These are phyloP conservation scores for Halophytophthora polymorphica DNA, from an alignment of 352 stramenopile species.

Conservation along the genomic window DNA sequence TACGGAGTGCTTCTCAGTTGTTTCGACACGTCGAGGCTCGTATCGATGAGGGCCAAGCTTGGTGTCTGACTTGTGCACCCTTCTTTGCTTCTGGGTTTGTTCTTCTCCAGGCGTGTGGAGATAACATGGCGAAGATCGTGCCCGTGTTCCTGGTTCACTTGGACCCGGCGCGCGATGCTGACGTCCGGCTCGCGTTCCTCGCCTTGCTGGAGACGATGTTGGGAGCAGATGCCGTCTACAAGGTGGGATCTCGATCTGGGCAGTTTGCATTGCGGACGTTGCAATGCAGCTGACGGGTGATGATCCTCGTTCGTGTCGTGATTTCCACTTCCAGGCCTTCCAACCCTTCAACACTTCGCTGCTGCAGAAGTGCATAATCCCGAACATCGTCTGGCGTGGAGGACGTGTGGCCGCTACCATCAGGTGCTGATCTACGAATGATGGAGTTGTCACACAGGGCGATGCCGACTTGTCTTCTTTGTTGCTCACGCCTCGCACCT, in stretches of 20 bases:
- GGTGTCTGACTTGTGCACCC: not conserved
- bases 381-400: conserved; percentile 89
- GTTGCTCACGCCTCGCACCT: not conserved
- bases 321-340: conserved; percentile 39
- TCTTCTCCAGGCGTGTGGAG: conserved; percentile 47
- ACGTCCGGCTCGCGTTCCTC: conserved; percentile 78
- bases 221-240: conserved; percentile 40
- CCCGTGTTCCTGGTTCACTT: conserved; percentile 69
- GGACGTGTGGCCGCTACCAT: conserved; percentile 85
- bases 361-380: conserved; percentile 78
- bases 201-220: conserved; percentile 86
- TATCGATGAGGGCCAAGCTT: not conserved
- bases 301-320: not conserved
- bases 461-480: not conserved
- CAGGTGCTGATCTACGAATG: conserved; percentile 28
- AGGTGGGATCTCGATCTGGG: conserved; percentile 27
- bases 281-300: not conserved
- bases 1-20: conserved; percentile 19
- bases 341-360: conserved; percentile 53
- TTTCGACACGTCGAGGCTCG: not conserved
- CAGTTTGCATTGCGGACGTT: not conserved
- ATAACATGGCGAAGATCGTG: conserved; percentile 54
- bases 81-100: not conserved
- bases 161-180: conserved; percentile 56
- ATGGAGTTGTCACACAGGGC: not conserved